Conservation (phyloP, 495 filamentous ascomycete species). For the Thermochaetoides thermophila region DNA sequence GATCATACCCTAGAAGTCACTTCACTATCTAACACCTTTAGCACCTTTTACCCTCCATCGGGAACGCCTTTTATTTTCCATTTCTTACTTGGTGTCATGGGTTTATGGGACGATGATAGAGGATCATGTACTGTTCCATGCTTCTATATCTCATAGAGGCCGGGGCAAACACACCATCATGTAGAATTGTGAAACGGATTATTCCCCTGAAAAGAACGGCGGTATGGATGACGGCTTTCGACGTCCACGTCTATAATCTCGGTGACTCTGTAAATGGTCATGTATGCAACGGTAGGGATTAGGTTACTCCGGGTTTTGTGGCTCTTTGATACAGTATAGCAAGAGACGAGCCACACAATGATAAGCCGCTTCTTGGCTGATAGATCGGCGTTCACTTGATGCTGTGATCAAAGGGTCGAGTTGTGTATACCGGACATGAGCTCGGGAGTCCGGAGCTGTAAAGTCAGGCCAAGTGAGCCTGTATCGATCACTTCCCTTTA, state of each 20-base stretch:
- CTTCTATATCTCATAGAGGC: constrained; percentile 10
- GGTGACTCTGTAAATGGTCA: no score
- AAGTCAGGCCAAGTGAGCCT: no score
- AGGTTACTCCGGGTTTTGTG: no score
- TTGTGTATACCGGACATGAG: no score
- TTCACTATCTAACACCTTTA: constrained; percentile 8
- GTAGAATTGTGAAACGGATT: constrained; percentile 14
- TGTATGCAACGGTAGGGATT: no score
- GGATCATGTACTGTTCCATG: constrained; percentile 19
- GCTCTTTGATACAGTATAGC: no score
- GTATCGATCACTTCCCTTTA: no score
- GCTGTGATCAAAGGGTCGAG: no score
- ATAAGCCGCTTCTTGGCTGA: no score
- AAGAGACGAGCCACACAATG: no score
- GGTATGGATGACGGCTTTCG: constrained; percentile 5
- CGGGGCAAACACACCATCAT: constrained; percentile 18
- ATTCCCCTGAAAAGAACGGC: constrained; percentile 5
- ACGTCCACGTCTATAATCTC: constrained; percentile 3
- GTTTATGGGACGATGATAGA: constrained; percentile 15
- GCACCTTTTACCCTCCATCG: constrained; percentile 8
- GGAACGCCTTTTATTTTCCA: constrained; percentile 11
- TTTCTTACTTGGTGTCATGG: constrained; percentile 8
- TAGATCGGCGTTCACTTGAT: no score
- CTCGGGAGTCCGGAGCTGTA: no score
- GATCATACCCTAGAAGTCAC: constrained; percentile 18